phyloP scores from a whole-genome alignment of 441 rosid species.

The Rhodomyrtus psidioides region DNA sequence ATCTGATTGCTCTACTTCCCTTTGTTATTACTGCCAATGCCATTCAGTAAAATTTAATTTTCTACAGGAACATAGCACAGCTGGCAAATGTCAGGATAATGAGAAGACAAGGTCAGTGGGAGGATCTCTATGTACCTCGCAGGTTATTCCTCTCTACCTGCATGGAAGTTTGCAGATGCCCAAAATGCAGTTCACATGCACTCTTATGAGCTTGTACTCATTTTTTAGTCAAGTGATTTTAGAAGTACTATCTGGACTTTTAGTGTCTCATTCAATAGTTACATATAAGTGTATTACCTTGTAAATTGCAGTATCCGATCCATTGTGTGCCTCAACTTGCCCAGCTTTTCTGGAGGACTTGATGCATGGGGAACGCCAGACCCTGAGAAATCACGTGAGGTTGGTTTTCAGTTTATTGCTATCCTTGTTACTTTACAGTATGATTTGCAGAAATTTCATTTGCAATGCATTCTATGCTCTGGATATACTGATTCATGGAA shows the following conservation, averaged over 20 bases:
- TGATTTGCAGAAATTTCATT: neutral
- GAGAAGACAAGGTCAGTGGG: slow-evolving; percentile 58
- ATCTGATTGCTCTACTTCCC: neutral
- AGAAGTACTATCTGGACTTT: neutral
- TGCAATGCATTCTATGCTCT: neutral
- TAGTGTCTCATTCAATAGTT: neutral
- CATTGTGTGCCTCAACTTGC: slow-evolving; percentile 84
- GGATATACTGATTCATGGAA: neutral
- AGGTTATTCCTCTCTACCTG: slow-evolving; percentile 26
- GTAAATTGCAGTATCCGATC: slow-evolving; percentile 67
- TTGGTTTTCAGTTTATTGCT: slow-evolving; percentile 21
- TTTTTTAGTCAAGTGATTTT: neutral
- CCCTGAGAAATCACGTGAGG: slow-evolving; percentile 46
- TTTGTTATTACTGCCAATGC: neutral
- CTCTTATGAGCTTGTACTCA: neutral
- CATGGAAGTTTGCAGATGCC: neutral
- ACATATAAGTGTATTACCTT: neutral
- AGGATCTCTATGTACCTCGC: slow-evolving; percentile 54
- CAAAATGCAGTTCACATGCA: neutral
- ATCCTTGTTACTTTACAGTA: neutral
- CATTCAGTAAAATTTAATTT: neutral
- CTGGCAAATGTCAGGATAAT: slow-evolving; percentile 65
- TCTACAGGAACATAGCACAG: slow-evolving; percentile 68
- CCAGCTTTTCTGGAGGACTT: slow-evolving; percentile 94
- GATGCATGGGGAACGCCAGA: slow-evolving; percentile 87